These are phyloP conservation scores for Yamadazyma atlantica DNA, from an alignment of 1,139 yeast species.

Conservation along the genomic window DNA sequence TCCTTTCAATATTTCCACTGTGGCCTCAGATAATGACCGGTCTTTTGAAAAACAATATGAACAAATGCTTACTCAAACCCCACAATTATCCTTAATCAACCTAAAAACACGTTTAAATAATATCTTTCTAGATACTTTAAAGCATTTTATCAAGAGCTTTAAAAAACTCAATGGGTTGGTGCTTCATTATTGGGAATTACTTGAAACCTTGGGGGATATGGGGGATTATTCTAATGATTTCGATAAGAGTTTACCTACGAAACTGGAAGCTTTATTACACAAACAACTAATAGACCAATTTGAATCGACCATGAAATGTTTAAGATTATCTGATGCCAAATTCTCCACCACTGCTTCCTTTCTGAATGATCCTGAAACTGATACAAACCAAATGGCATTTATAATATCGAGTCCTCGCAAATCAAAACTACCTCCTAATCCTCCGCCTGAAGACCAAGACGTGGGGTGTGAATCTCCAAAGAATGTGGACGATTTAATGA, in stretches of 20 bases:
- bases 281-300: constrained; percentile 30
- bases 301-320: constrained; percentile 23
- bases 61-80: constrained; percentile 25
- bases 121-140: constrained; percentile 36
- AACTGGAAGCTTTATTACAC: constrained; percentile 32
- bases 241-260: constrained; percentile 26
- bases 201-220: constrained; percentile 32
- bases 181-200: constrained; percentile 25
- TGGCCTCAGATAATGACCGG: constrained; percentile 13
- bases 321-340: constrained; percentile 17
- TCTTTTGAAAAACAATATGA: constrained; percentile 29
- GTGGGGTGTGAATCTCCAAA: constrained; percentile 5
- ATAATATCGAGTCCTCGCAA: constrained; percentile 44
- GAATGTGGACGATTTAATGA: constrained; percentile 18
- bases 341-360: constrained; percentile 8
- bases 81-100: constrained; percentile 33
- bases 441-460: neutral
- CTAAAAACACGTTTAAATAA: constrained; percentile 31
- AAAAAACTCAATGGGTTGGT: constrained; percentile 30
- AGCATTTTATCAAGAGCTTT: constrained; percentile 31
- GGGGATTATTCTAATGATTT: constrained; percentile 21
- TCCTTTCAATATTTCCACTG: constrained; percentile 24
- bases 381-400: constrained; percentile 27
- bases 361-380: constrained; percentile 7
- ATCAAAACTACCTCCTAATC: constrained; percentile 6